Percentiles rank a stretch among this genome's conserved stretches.
phyloP scores from a whole-genome alignment of 768 basidiomycete genomes.

The Infundibulicybe gibba region DNA sequence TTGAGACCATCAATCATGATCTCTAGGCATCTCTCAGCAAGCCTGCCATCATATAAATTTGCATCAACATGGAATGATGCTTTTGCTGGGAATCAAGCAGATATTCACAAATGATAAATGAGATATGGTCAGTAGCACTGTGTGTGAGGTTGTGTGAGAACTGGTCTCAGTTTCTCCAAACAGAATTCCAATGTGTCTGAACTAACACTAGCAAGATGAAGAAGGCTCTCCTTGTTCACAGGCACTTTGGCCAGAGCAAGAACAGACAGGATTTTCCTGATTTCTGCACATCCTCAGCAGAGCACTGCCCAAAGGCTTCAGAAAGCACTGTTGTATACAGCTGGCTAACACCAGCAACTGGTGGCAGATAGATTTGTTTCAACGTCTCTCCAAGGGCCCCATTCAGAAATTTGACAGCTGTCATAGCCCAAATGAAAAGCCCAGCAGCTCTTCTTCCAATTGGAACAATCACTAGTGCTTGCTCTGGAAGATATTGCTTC shows the following conservation, averaged over 20 bases:
- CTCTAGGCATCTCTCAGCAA: conserved; percentile 9
- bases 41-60: background rate
- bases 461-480: too few species aligned
- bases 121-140: background rate
- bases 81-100: background rate
- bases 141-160: background rate
- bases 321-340: background rate
- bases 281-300: too few species aligned
- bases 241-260: background rate
- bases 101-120: background rate
- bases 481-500: too few species aligned
- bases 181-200: too few species aligned
- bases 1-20: conserved; percentile 25
- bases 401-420: conserved; percentile 14
- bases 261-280: background rate
- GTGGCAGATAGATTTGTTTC: background rate
- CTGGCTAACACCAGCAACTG: background rate
- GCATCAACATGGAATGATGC: background rate
- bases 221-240: background rate
- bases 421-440: conserved; percentile 19
- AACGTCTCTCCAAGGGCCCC: background rate
- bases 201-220: background rate
- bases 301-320: background rate
- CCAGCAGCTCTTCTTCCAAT: conserved; percentile 2
- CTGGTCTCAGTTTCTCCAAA: background rate